Base-by-base conservation (phyloP, 169 alveolate species). In the Plasmodium sp. region DNA sequence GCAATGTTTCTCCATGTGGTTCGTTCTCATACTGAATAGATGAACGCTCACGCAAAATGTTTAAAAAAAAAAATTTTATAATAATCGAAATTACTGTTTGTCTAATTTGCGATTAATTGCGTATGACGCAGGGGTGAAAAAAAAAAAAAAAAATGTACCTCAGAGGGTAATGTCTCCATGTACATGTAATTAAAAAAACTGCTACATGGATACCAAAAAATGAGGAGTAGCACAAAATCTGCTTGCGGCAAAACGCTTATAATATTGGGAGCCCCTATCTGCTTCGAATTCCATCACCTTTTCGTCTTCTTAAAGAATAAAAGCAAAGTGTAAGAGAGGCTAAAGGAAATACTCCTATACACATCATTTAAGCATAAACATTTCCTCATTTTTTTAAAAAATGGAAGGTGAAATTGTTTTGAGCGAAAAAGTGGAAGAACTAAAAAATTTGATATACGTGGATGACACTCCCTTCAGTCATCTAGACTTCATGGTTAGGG, bases 401-500 rank as follows among this genome's bases (percentile, higher is more conserved):
- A 88, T 88, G 94, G 84, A 80, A 33, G 18, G 80, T 77, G 94
- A 88, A 79, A 43, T 88, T 33, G 74, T 88, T 62, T 88, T 88
- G 81, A 88, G 58, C 90, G 90, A 88, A 79, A 79, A 88, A 80
- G 67, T 88, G 43, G 94, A 88, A 45, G 94, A 88, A 58, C 82
- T 88, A 36, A 88, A 88, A 88, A 81, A 88, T 80, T 88, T 88
- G 77, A 88, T 88, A 58, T 88, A 79, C 45, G 56, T 88, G 48
- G 90, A 88, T 73, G 94, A 88, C 2, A 80, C 82, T 12, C 90
- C 90, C 58, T 88, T 88, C 73, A 33, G 77, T 41, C 94, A 88
- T 45, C 39, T 88, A 80, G 94, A 88, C 36, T 88, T 88, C 41
- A 86, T 88, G 94, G 94, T 88, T 14, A 56, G 41, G 22, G 27